Base-by-base conservation (phyloP, 1,284 basidiomycete genomes). In the Naganishia albida region DNA sequence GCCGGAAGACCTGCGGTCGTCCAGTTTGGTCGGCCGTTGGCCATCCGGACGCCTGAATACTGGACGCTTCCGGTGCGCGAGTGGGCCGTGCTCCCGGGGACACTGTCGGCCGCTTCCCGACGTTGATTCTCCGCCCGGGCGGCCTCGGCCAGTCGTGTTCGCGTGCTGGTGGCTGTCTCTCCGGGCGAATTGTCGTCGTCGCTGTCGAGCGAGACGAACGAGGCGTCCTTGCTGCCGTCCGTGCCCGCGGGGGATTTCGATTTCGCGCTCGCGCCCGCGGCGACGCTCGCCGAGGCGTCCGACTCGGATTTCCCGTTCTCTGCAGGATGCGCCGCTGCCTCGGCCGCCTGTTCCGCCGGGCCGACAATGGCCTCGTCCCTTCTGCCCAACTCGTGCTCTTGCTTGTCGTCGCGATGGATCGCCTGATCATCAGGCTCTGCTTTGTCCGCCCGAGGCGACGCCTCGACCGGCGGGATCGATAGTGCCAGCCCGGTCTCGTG, bases 71-170 rank as follows among this genome's bases (percentile, higher is more conserved):
- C 56, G 2, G 56, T 49, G 2, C 56, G 30, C 2, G 46, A 60
- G 25, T 60, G 56, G 2, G 46, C 44, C 10, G 44, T 30, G 16
- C 46, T 60, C 13, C 43, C 56, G 13, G 56, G 56, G 23, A 20
- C 38, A 26, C 46, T 60, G 10, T 23, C 43, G 12, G 20, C 39
- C 16, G 55, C 55, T 69, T 80, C 87, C 82, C 69, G 86, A 82
- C 67, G 85, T 84, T 78, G 74, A 68, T 80, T 81, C 54, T 80
- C 79, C 38, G 77, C 70, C 38, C 74, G 74, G 26, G 90, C 89
- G 72, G 88, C 86, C 71, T 87, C 85, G 2, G 91, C 91, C 48
- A 93, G 81, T 74, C 75, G 87, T 30, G 75, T 77, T 7, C 77
- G 75, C 12, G 56, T 60, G 20, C 20, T 48, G 10, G 56, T 30